Percentiles rank a stretch among this genome's conserved stretches.
These are phyloP conservation scores for Mimosa bimucronata DNA, from an alignment of 306 rosid species.

Conservation along the genomic window DNA sequence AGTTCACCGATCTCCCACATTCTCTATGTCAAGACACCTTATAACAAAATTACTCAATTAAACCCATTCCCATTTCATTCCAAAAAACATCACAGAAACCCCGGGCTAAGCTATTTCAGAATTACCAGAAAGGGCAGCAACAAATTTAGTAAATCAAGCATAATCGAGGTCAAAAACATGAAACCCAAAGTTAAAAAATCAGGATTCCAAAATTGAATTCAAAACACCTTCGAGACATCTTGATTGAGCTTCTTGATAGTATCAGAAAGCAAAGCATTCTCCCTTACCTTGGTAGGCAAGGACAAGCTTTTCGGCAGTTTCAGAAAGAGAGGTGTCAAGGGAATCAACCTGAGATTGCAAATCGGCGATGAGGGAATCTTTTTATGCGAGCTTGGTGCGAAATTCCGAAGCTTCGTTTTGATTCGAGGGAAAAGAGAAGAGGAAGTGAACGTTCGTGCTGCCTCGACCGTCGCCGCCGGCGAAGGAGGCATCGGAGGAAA, in stretches of 20 bases:
- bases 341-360: slow-evolving; percentile 66
- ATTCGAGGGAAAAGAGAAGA: too few species aligned
- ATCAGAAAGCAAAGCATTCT: slow-evolving; percentile 65
- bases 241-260: slow-evolving; percentile 76
- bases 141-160: neutral
- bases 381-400: slow-evolving; percentile 58
- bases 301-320: slow-evolving; percentile 61
- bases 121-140: neutral
- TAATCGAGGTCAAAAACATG: neutral
- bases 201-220: neutral
- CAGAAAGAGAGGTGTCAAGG: slow-evolving; percentile 58
- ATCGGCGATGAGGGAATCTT: slow-evolving; percentile 55
- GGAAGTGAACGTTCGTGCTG: too few species aligned
- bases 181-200: neutral
- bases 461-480: too few species aligned
- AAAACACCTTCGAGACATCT: slow-evolving; percentile 87
- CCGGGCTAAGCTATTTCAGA: neutral
- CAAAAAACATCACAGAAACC: slow-evolving; percentile 7
- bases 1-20: slow-evolving; percentile 23
- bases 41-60: neutral
- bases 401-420: slow-evolving; percentile 57
- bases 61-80: slow-evolving; percentile 1
- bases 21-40: neutral
- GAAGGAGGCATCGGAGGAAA: too few species aligned
- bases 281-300: slow-evolving; percentile 67